Evolutionary conservation across 306 rosid species (phyloP).

Genomic region (Vigna radiata): DNA sequence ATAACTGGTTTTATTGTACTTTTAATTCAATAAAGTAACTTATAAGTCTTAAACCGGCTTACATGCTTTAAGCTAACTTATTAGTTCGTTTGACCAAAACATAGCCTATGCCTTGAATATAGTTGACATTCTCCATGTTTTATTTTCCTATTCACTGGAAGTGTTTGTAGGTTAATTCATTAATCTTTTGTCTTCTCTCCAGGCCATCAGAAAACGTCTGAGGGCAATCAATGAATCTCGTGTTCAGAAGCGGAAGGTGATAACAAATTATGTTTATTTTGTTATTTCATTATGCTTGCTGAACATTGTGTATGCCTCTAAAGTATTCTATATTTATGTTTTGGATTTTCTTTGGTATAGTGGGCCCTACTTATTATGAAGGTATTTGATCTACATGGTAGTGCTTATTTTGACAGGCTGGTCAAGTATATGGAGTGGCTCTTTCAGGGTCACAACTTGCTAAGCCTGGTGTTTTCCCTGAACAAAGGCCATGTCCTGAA

Average conservation of each 20-base stretch:
- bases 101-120: conserved; percentile 22
- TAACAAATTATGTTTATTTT: conserved; percentile 40
- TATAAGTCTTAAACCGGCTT: not conserved
- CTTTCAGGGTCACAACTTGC: conserved; percentile 81
- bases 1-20: not conserved
- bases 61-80: not conserved
- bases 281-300: conserved; percentile 35
- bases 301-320: conserved; percentile 20
- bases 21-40: not conserved
- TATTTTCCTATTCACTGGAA: conserved; percentile 34
- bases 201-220: conserved; percentile 84
- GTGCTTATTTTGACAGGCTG: conserved; percentile 74
- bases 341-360: conserved; percentile 27
- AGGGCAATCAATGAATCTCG: conserved; percentile 97
- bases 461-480: conserved; percentile 83
- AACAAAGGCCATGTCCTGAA: conserved; percentile 75
- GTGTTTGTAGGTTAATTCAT: conserved; percentile 31
- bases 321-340: conserved; percentile 1
- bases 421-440: conserved; percentile 90
- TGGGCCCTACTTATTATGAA: conserved; percentile 35
- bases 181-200: conserved; percentile 48
- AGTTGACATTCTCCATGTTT: conserved; percentile 25
- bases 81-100: not conserved
- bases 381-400: conserved; percentile 38
- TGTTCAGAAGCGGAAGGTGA: conserved; percentile 94